Base-by-base conservation (phyloP, 2,329 filamentous ascomycete genomes). In the Hypoxylon sp. region DNA sequence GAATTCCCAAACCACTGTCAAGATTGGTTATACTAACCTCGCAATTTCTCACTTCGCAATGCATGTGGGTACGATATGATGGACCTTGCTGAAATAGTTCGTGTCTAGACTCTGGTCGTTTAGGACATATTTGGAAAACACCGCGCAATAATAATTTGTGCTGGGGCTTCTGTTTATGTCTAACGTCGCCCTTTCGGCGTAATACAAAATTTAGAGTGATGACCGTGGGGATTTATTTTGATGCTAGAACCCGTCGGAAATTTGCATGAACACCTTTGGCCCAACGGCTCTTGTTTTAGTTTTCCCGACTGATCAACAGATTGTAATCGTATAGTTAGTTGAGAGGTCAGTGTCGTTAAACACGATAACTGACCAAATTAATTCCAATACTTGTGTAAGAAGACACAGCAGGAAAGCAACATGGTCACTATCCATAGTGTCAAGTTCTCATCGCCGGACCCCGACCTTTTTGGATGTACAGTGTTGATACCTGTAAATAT, bases 201-300 rank as follows among this genome's bases (percentile, higher is more conserved):
- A 37, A 42, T 17, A 52, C 24, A 19, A 50, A 46, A 53, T 61
- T 24, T 46, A 48, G 31, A 53, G 44, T 35, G 42, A 55, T 26
- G 35, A 50, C 48, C 2, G 19, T 31, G 33, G 33, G 39, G 17
- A 60, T 17, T 61, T 24, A 59, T 22, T 54, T 14, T 44, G 24
- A 52, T 60, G 60, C 55, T 19, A 11, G 39, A 29, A 33, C 17
- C 60, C 65, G 60, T 57, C 65, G 65, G 65, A 26, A 52, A 37
- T 51, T 22, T 48, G 51, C 65, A 63, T 58, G 54, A 51, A 63
- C 55, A 14, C 50, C 48, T 35, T 37, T 63, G 24, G 26, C 35
- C 35, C 33, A 53, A 56, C 48, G 42, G 53, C 13, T 54, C 50
- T 37, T 56, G 39, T 42, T 44, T 50, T 55, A 24, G 33, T 51